phyloP scores from a whole-genome alignment of 768 basidiomycete genomes.

The Termitomyces sp. region DNA sequence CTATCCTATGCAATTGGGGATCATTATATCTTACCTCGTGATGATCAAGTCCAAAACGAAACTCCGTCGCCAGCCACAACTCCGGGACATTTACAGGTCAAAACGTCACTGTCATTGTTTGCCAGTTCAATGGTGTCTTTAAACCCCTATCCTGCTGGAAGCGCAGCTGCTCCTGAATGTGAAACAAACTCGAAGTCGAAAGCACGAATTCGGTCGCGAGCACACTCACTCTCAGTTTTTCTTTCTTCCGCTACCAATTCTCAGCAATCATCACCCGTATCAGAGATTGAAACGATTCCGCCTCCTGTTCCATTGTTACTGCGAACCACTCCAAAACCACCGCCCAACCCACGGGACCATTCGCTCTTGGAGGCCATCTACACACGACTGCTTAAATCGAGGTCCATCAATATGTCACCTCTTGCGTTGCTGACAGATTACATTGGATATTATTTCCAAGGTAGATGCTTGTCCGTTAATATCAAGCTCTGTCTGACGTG shows the following conservation, averaged over 20 bases:
- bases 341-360: constrained; percentile 63
- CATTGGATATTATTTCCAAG: constrained; percentile 57
- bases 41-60: neutral
- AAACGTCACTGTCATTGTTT: constrained; percentile 8
- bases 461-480: constrained; percentile 26
- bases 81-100: constrained; percentile 1
- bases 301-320: constrained; percentile 23
- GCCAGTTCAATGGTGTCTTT: constrained; percentile 23
- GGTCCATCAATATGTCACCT: constrained; percentile 66
- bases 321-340: constrained; percentile 31
- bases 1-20: constrained; percentile 10
- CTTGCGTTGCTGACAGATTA: constrained; percentile 55
- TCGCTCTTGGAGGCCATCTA: constrained; percentile 60
- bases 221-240: constrained; percentile 13
- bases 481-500: neutral
- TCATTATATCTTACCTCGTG: constrained; percentile 5
- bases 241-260: constrained; percentile 4
- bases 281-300: neutral
- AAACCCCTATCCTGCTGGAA: constrained; percentile 19
- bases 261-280: constrained; percentile 1
- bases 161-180: neutral
- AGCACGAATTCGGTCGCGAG: constrained; percentile 8
- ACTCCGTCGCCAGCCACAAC: constrained; percentile 1
- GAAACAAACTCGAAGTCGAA: neutral
- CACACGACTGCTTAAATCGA: constrained; percentile 58